Evolutionary conservation across 2,329 filamentous ascomycete genomes (phyloP), one percentile per base, ranked within the genome.

Genomic region (Fusarium chaquense): DNA sequence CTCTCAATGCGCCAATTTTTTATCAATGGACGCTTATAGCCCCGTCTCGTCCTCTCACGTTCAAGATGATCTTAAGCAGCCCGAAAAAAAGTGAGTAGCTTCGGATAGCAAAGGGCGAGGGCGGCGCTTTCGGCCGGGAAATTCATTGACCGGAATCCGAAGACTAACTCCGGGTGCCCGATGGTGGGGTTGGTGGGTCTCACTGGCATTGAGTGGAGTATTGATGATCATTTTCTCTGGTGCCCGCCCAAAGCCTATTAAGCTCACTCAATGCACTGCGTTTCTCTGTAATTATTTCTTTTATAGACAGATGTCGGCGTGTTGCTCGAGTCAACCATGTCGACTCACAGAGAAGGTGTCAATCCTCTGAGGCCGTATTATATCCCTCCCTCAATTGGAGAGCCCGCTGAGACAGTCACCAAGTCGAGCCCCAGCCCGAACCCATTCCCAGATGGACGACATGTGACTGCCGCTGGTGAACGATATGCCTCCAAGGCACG

Each of bases 301-400:
- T 52, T 45, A 40, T 53, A 57, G 62, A 51, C 68, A 67, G 70
- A 78, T 76, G 76, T 72, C 62, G 71, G 59, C 60, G 58, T 67
- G 64, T 71, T 64, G 62, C 58, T 71, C 64, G 46, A 64, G 59
- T 56, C 75, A 74, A 79, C 67, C 67, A 86, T 85, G 84, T 78
- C 83, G 73, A 77, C 80, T 69, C 78, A 81, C 54, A 76, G 78
- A 75, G 82, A 85, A 66, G 83, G 80, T 65, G 79, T 85, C 64
- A 92, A 92, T 73, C 90, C 90, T 61, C 82, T 92, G 60, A 85
- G 90, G 66, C 90, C 90, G 20, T 92, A 92, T 81, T 91, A 92
- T 77, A 89, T 90, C 70, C 86, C 86, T 38, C 86, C 86, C 13
- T 82, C 84, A n/a, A 86, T 87, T 60, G 84, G 84, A 57, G 83